A percentile compares a stretch with the other conserved stretches of the same genome.
These are phyloP conservation scores for Knufia petricola DNA, from an alignment of 2,329 filamentous ascomycete genomes.

Conservation along the genomic window DNA sequence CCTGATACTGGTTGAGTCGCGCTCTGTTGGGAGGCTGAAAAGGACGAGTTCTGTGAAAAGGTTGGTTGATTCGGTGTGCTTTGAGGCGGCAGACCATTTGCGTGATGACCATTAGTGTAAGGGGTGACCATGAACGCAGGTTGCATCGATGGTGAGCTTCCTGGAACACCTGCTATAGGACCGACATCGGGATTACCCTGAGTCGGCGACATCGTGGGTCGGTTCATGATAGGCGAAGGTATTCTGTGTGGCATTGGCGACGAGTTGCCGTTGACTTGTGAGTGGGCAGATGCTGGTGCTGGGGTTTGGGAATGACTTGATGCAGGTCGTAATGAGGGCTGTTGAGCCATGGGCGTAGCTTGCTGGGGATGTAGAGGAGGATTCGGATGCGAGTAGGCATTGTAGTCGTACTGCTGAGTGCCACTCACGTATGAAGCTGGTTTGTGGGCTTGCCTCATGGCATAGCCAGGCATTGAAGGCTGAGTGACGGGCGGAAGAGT, in stretches of 20 bases:
- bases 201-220: slow-evolving; percentile 40
- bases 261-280: slow-evolving; percentile 23
- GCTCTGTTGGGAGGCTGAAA: slow-evolving; percentile 21
- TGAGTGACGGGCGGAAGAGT: neutral
- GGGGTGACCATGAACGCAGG: slow-evolving; percentile 15
- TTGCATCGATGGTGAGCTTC: slow-evolving; percentile 33
- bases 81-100: slow-evolving; percentile 17
- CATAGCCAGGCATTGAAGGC: slow-evolving; percentile 5
- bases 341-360: slow-evolving; percentile 25
- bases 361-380: slow-evolving; percentile 23
- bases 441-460: neutral
- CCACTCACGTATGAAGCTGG: neutral
- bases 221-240: slow-evolving; percentile 36
- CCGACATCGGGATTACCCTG: slow-evolving; percentile 41
- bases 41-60: slow-evolving; percentile 15
- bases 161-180: slow-evolving; percentile 36
- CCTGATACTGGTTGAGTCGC: slow-evolving; percentile 32
- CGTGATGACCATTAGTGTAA: slow-evolving; percentile 23
- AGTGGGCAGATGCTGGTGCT: slow-evolving; percentile 36
- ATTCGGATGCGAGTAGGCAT: slow-evolving; percentile 11
- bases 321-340: neutral
- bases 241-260: slow-evolving; percentile 21
- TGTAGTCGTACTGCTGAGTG: neutral
- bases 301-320: slow-evolving; percentile 13
- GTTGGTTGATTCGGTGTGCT: slow-evolving; percentile 13